These are phyloP conservation scores for Alternaria novae-zelandiae DNA, from an alignment of 2,329 filamentous ascomycete genomes.

Conservation along the genomic window DNA sequence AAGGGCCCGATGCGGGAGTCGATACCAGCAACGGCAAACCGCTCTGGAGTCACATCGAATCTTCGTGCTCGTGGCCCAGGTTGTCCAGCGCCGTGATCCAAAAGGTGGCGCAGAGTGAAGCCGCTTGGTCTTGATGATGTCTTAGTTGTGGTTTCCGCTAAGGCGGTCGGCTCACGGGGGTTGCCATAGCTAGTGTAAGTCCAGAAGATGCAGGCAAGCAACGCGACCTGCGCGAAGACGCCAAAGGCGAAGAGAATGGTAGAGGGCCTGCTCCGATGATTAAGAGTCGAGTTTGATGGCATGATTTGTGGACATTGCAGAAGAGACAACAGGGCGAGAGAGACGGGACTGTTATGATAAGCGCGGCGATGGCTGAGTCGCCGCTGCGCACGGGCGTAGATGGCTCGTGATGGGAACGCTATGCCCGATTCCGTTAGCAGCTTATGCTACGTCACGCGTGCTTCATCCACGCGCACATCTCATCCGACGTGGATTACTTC, in stretches of 20 bases:
- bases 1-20: slow-evolving; percentile 38
- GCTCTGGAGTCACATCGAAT: slow-evolving; percentile 37
- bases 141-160: slow-evolving; percentile 7
- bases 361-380: slow-evolving; percentile 23
- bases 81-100: slow-evolving; percentile 45
- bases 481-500: slow-evolving; percentile 2
- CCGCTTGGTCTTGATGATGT: slow-evolving; percentile 11
- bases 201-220: slow-evolving; percentile 22
- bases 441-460: slow-evolving; percentile 9
- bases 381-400: slow-evolving; percentile 21
- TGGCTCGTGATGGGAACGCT: slow-evolving; percentile 20
- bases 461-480: slow-evolving; percentile 12
- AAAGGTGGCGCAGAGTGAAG: slow-evolving; percentile 39
- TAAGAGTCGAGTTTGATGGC: slow-evolving; percentile 19
- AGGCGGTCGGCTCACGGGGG: slow-evolving; percentile 10
- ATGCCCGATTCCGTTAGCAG: background rate
- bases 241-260: slow-evolving; percentile 19
- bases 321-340: slow-evolving; percentile 12
- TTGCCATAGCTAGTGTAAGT: slow-evolving; percentile 15
- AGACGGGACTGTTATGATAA: slow-evolving; percentile 17
- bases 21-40: slow-evolving; percentile 28
- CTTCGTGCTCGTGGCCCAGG: slow-evolving; percentile 41
- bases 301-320: slow-evolving; percentile 29
- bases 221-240: slow-evolving; percentile 31
- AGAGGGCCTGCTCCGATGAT: slow-evolving; percentile 19